phyloP scores from a whole-genome alignment of 2,329 filamentous ascomycete genomes.

The Metarhizium album region DNA sequence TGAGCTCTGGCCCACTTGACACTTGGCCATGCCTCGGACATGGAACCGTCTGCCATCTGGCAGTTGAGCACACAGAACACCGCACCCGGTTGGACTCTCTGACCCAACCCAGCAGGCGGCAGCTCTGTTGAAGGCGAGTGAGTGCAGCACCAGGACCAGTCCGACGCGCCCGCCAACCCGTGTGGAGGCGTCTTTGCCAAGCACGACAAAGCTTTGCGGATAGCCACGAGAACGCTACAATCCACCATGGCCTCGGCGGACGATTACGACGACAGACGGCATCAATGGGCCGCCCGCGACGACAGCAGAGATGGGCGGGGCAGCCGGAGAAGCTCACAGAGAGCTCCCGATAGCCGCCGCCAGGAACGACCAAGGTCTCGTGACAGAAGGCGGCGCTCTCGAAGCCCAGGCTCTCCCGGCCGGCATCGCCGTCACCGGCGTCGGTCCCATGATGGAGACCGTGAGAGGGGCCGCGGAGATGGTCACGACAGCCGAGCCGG shows the following conservation, averaged over 20 bases:
- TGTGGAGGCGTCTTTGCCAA: background rate
- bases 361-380: slow-evolving; percentile 18
- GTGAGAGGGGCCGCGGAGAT: slow-evolving; percentile 8
- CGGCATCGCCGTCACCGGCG: slow-evolving; percentile 8
- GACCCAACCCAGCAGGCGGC: too few relatives aligned
- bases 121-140: too few relatives aligned
- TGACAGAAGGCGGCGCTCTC: slow-evolving; percentile 21
- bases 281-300: slow-evolving; percentile 5
- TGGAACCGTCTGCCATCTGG: too few relatives aligned
- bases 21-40: too few relatives aligned
- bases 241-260: slow-evolving; percentile 18
- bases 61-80: too few relatives aligned
- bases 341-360: slow-evolving; percentile 13
- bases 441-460: slow-evolving; percentile 16
- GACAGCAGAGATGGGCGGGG: slow-evolving; percentile 8
- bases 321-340: slow-evolving; percentile 11
- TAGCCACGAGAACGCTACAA: background rate
- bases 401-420: slow-evolving; percentile 18
- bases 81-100: too few relatives aligned
- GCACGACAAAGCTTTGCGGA: background rate
- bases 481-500: slow-evolving; percentile 10
- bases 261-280: slow-evolving; percentile 11
- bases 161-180: too few relatives aligned
- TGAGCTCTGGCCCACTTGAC: too few relatives aligned
- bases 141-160: too few relatives aligned